phyloP scores from a whole-genome alignment of 2,329 filamentous ascomycete genomes.

The Cercospora zeae-maydis region DNA sequence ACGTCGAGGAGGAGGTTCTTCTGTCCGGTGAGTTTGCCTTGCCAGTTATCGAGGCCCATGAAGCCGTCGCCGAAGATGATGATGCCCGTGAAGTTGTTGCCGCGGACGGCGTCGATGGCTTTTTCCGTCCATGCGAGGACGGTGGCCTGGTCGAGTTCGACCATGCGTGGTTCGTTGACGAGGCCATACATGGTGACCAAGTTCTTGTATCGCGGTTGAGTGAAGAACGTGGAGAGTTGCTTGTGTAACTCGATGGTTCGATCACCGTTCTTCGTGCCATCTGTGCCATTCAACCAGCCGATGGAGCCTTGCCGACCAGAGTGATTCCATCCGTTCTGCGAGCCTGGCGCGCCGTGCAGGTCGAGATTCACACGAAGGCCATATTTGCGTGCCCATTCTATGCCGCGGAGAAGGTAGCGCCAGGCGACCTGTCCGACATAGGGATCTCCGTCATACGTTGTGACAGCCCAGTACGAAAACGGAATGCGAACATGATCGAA shows the following conservation, averaged over 20 bases:
- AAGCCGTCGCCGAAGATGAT: slow-evolving; percentile 94
- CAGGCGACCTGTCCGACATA: slow-evolving; percentile 84
- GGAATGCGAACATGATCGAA: slow-evolving; percentile 96
- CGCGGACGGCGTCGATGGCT: slow-evolving; percentile 68
- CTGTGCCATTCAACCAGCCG: slow-evolving; percentile 84
- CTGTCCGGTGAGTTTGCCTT: slow-evolving; percentile 70
- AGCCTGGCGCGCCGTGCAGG: slow-evolving; percentile 84
- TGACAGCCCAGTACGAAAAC: slow-evolving; percentile 91
- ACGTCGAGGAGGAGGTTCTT: slow-evolving; percentile 84
- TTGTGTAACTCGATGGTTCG: slow-evolving; percentile 84
- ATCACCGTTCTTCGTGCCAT: slow-evolving; percentile 73
- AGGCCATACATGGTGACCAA: slow-evolving; percentile 90
- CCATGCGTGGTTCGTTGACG: slow-evolving; percentile 89
- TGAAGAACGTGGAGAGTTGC: slow-evolving; percentile 84
- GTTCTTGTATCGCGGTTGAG: slow-evolving; percentile 88
- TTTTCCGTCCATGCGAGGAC: slow-evolving; percentile 78
- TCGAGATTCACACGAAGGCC: slow-evolving; percentile 91
- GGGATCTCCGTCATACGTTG: slow-evolving; percentile 78
- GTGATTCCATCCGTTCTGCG: slow-evolving; percentile 98
- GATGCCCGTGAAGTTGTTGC: slow-evolving; percentile 68
- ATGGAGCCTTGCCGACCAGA: slow-evolving; percentile 78
- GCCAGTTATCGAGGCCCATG: slow-evolving; percentile 85
- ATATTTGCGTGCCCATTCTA: slow-evolving; percentile 91
- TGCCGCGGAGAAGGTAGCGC: slow-evolving; percentile 86
- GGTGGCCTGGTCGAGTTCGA: slow-evolving; percentile 56